These are phyloP conservation scores for Beta macrorhiza DNA, from an alignment of 179 eudicot genomes.

Conservation along the genomic window DNA sequence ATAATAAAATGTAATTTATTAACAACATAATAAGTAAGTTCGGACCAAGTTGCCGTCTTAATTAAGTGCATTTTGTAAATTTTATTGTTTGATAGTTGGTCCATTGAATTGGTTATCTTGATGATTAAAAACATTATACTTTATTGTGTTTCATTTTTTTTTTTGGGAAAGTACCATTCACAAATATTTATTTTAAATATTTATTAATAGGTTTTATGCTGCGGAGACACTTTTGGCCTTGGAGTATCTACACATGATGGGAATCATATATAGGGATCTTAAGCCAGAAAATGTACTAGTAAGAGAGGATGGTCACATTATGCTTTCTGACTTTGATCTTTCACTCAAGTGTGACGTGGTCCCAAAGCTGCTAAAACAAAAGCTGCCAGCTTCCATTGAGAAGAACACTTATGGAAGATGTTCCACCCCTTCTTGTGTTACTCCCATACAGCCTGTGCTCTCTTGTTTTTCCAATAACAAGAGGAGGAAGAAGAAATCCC, in stretches of 20 bases:
- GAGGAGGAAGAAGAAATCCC: slow-evolving; percentile 27
- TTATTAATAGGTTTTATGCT: slow-evolving; percentile 55
- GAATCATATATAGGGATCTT: slow-evolving; percentile 66
- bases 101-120: no score
- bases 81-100: no score
- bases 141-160: background rate
- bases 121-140: background rate
- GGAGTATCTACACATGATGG: slow-evolving; percentile 86
- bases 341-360: slow-evolving; percentile 73
- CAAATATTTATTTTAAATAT: background rate
- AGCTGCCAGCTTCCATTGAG: slow-evolving; percentile 22
- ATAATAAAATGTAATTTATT: background rate
- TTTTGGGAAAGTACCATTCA: background rate
- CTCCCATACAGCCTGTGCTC: slow-evolving; percentile 63
- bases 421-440: slow-evolving; percentile 57
- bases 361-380: slow-evolving; percentile 51
- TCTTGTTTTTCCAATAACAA: slow-evolving; percentile 50
- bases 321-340: slow-evolving; percentile 76
- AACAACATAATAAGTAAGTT: background rate
- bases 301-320: slow-evolving; percentile 76
- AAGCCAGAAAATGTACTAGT: slow-evolving; percentile 78
- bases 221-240: slow-evolving; percentile 69
- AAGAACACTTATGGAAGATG: slow-evolving; percentile 23
- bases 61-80: no score
- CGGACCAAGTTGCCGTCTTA: background rate